A percentile compares a stretch with the other conserved stretches of the same genome.
Conservation (phyloP, 2,329 filamentous ascomycete species). For the Claviceps fusiformis region DNA sequence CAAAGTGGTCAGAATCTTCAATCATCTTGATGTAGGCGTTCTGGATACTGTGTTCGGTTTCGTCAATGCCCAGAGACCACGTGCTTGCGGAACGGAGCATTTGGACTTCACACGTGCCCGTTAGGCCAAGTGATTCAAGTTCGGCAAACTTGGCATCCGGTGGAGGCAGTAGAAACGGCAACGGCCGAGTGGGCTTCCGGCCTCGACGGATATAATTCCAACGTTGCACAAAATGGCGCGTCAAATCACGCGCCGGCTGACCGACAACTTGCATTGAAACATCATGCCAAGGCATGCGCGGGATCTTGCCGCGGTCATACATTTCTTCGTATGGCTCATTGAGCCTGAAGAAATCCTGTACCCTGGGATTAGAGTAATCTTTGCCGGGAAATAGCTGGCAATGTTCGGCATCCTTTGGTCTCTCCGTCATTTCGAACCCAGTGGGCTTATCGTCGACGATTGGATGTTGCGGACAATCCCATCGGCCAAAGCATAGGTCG, state of each 20-base stretch:
- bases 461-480: slow-evolving; percentile 90
- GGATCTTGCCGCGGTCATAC: slow-evolving; percentile 82
- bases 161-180: slow-evolving; percentile 83
- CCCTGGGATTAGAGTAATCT: slow-evolving; percentile 92
- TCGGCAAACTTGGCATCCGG: slow-evolving; percentile 83
- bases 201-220: slow-evolving; percentile 96
- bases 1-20: slow-evolving; percentile 87
- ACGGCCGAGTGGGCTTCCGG: slow-evolving; percentile 82
- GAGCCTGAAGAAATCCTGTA: slow-evolving; percentile 87
- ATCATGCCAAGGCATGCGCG: slow-evolving; percentile 98
- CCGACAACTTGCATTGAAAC: slow-evolving; percentile 96
- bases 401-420: slow-evolving; percentile 77
- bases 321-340: slow-evolving; percentile 96
- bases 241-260: slow-evolving; percentile 86
- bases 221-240: slow-evolving; percentile 88
- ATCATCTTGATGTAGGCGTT: slow-evolving; percentile 92
- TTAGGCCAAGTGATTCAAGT: slow-evolving; percentile 73
- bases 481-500: slow-evolving; percentile 91
- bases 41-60: slow-evolving; percentile 89
- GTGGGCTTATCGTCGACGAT: slow-evolving; percentile 89
- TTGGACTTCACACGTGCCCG: slow-evolving; percentile 92
- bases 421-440: slow-evolving; percentile 68
- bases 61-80: slow-evolving; percentile 84
- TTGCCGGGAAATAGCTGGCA: slow-evolving; percentile 96
- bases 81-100: slow-evolving; percentile 80